Conservation (phyloP, 148 eudicot species). For the Cornus kousa region DNA sequence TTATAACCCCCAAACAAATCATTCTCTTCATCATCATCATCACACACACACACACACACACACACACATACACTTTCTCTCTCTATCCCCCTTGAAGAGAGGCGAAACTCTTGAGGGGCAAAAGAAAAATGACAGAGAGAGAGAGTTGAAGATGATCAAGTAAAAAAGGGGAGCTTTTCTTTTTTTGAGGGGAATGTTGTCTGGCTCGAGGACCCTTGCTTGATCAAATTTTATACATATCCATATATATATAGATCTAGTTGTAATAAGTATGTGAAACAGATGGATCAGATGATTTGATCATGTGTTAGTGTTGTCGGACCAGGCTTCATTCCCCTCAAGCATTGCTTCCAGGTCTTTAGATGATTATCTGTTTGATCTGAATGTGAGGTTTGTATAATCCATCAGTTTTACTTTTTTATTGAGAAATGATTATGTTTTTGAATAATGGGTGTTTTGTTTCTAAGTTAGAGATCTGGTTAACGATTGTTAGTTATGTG, state of each 20-base stretch:
- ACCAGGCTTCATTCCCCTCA: conserved; percentile 78
- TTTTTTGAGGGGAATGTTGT: conserved; percentile 79
- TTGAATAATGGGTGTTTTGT: not conserved
- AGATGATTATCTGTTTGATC: conserved; percentile 2
- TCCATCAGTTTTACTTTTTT: not conserved
- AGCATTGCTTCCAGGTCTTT: conserved; percentile 10
- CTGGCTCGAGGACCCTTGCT: conserved; percentile 69
- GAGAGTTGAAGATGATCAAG: not conserved
- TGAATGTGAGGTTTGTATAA: conserved; percentile 1
- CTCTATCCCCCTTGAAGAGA: conserved; percentile 32
- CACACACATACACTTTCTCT: not conserved
- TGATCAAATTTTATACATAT: not conserved
- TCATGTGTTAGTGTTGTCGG: conserved; percentile 34
- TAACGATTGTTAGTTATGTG: conserved; percentile 8
- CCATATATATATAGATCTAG: not conserved
- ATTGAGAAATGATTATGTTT: not conserved
- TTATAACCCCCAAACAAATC: conserved; percentile 28
- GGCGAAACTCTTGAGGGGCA: conserved; percentile 45
- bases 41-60: not conserved
- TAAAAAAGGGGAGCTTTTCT: conserved; percentile 23
- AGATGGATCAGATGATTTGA: not conserved
- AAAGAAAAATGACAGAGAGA: not conserved
- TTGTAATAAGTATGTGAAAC: not conserved
- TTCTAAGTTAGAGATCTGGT: not conserved
- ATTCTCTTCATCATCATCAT: conserved; percentile 24